These are phyloP conservation scores for Fusarium tanahbumbuense DNA, from an alignment of 2,329 filamentous ascomycete species.

Conservation along the genomic window DNA sequence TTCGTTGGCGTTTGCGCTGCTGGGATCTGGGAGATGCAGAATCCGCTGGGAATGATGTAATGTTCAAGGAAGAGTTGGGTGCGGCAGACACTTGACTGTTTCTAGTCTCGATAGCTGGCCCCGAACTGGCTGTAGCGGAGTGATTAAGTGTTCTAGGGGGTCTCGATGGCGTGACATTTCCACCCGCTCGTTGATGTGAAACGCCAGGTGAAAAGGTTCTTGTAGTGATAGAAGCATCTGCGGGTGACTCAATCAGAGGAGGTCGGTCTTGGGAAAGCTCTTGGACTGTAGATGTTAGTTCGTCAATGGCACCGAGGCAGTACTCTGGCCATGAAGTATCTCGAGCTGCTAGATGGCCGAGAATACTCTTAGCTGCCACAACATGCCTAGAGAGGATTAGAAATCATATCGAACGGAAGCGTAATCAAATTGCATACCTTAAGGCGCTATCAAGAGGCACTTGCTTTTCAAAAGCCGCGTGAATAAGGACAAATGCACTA, in stretches of 20 bases:
- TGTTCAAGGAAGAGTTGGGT: neutral
- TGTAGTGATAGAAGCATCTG: conserved; percentile 16
- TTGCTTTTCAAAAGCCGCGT: conserved; percentile 60
- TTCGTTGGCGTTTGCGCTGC: conserved; percentile 15
- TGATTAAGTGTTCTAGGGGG: conserved; percentile 5
- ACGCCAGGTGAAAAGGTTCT: neutral
- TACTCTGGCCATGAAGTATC: conserved; percentile 52
- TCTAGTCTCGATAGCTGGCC: neutral
- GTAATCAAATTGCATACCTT: conserved; percentile 45
- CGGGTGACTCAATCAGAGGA: conserved; percentile 26
- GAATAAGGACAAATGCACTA: conserved; percentile 62
- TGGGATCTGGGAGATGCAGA: neutral
- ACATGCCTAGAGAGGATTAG: conserved; percentile 41
- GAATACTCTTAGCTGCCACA: conserved; percentile 45
- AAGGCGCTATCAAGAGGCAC: conserved; percentile 53
- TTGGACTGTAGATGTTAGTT: conserved; percentile 46
- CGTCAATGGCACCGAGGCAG: conserved; percentile 49
- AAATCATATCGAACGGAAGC: no score
- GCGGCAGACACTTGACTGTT: neutral
- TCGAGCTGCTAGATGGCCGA: conserved; percentile 45
- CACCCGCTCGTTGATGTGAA: neutral
- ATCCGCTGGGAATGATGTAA: neutral
- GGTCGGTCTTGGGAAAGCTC: conserved; percentile 39
- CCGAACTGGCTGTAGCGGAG: neutral
- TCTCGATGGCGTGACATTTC: neutral